Base-by-base conservation (phyloP, 768 basidiomycete genomes). In the Hemileccinum rubropunctum region DNA sequence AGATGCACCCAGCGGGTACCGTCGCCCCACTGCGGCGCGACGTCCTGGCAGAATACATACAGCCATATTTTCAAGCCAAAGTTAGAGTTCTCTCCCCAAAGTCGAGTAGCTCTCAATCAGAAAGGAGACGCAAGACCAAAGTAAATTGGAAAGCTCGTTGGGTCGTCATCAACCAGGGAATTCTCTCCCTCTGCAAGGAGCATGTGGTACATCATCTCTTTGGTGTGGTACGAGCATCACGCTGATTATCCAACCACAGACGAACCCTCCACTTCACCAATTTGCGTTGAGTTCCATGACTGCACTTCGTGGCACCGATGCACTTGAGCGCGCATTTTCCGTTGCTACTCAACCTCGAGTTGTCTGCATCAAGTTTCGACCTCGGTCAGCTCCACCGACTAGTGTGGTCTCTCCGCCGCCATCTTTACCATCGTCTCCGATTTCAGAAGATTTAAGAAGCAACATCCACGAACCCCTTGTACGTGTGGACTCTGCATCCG, bases 111-210 rank as follows among this genome's bases (percentile, higher is more conserved):
- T 27, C 26, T 8, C 54, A 54, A 2, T 39, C 51, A 18, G 67
- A 54, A 40, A 69, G 59, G 53, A 59, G 53, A 35, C 62, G 52
- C 30, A 74, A 61, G 60, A 58, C 63, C 54, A 74, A 73, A 50
- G 51, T 80, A 9, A 84, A 84, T 43, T 88, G 86, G 86, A 74
- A 76, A 37, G 73, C 79, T 15, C 68, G 82, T 4, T 86, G 82
- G 79, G 70, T 82, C 38, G 71, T 86, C n/a, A 75, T 88, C 26
- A 70, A 74, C 46, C 76, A 81, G 20, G 84, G 82, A 0, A 58
- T 71, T 18, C 62, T 88, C n/a, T 72, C 67, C 44, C 60, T 88
- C 14, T 81, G 73, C 57, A 81, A 76, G 58, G 73, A 77, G 21
- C 73, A 76, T 26, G 65, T 73, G 51, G 86, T 86, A 58, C 42